These are phyloP conservation scores for Trapa incisa DNA, from an alignment of 345 rosid genomes.

Conservation along the genomic window DNA sequence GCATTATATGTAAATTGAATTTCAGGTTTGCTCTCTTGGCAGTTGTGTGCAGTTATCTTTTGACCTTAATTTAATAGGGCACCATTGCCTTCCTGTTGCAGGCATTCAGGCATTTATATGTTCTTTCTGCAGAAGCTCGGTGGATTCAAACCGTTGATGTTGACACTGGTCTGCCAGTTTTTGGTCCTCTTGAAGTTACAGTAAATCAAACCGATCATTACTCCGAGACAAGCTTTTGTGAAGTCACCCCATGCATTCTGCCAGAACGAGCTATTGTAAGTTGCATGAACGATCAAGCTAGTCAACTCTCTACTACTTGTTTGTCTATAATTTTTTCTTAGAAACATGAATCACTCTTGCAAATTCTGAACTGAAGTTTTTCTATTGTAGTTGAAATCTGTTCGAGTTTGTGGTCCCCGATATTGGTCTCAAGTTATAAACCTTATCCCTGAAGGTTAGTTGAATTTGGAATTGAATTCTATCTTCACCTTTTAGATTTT, in stretches of 20 bases:
- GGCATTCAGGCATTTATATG: constrained; percentile 97
- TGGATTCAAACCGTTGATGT: constrained; percentile 96
- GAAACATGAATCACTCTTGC: constrained; percentile 5
- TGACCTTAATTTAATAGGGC: neutral
- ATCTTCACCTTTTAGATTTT: constrained; percentile 6
- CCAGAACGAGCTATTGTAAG: constrained; percentile 96
- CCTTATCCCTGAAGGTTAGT: constrained; percentile 70
- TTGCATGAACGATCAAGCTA: constrained; percentile 2
- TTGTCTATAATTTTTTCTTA: neutral
- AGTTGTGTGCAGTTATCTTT: neutral
- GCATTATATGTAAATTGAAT: neutral
- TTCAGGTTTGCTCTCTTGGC: neutral
- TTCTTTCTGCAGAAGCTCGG: constrained; percentile 92
- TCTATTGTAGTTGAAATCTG: constrained; percentile 57
- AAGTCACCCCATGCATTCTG: constrained; percentile 84
- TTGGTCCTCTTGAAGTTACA: constrained; percentile 82
- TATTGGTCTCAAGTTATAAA: constrained; percentile 92
- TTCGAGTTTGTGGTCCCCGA: constrained; percentile 87
- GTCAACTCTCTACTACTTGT: neutral
- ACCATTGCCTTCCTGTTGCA: constrained; percentile 18
- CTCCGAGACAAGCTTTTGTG: constrained; percentile 78
- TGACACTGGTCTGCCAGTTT: constrained; percentile 88
- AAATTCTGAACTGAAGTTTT: constrained; percentile 5
- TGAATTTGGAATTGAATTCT: neutral
- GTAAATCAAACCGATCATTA: constrained; percentile 70